phyloP scores from a whole-genome alignment of 495 filamentous ascomycete species.

The Tuber calosporum region DNA sequence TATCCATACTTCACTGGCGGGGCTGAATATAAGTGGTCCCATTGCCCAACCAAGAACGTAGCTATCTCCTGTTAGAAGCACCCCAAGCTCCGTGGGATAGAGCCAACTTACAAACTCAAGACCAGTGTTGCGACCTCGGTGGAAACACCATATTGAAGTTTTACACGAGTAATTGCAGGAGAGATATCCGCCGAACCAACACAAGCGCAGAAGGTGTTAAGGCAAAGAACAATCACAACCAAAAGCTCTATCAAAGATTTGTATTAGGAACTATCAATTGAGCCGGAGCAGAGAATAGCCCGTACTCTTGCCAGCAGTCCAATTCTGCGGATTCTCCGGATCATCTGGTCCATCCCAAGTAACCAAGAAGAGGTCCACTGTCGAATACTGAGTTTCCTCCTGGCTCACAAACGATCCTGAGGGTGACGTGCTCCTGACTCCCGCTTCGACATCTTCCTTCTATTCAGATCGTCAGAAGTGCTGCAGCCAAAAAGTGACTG shows the following conservation, averaged over 20 bases:
- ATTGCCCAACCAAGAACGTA: constrained; percentile 3
- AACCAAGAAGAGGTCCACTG: neutral
- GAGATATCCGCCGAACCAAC: neutral
- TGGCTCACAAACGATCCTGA: neutral
- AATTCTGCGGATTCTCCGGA: neutral
- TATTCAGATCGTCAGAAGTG: neutral
- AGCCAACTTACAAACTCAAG: neutral
- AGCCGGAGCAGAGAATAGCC: neutral
- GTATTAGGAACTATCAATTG: neutral
- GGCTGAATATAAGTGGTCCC: neutral
- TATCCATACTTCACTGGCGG: neutral
- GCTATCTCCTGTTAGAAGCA: neutral
- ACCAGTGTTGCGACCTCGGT: neutral
- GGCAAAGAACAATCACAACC: neutral
- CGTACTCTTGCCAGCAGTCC: neutral
- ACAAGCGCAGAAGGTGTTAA: neutral
- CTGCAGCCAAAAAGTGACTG: neutral
- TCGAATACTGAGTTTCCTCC: neutral
- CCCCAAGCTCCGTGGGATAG: neutral
- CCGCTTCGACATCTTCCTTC: neutral
- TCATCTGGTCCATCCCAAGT: neutral
- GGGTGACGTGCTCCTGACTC: neutral
- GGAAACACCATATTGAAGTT: neutral
- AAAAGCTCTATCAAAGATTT: neutral
- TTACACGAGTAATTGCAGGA: neutral